Base-by-base conservation (phyloP, 2,329 filamentous ascomycete genomes). In the Pseudogymnoascus sp. region DNA sequence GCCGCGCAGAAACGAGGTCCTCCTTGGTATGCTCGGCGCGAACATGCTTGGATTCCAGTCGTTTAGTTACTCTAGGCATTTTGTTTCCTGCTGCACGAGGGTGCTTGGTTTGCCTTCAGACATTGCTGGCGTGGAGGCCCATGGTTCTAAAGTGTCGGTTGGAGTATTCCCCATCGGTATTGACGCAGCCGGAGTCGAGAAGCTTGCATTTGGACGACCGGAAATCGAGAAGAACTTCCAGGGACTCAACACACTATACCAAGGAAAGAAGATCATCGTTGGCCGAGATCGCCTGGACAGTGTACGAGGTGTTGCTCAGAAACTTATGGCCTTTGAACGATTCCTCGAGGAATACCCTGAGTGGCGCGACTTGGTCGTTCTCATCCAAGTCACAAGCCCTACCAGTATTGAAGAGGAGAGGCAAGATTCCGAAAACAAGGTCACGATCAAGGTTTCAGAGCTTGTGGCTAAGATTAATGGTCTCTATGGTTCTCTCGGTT, bases 1-100 rank as follows among this genome's bases (percentile, higher is more conserved):
- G 62, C 90, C 91, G 38, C 86, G 91, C 66, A 85, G 93, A 68
- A 96, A 96, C 75, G 92, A 97, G 73, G 82, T 97, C 9, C 80
- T 97, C 12, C 91, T 94, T 68, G 94, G 94, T 58, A 86, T 96
- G 55, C 80, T 97, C 42, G 92, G 93, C 15, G 85, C 93, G 62
- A 97, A 97, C 74, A 87, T 97, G 79, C 85, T 97, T 65, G 92
- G 92, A 0, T 97, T 97, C 78, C 93, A 97, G 75, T 94, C 92
- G 6, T 94, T 92, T 78, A 94, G 92, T 74, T 97, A 96, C 75
- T 93, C 92, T 12, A 86, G 92, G 25, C 93, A 97, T 74, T 97
- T 97, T 74, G 86, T 91, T 38, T 96, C 91, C 67, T 97, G 92
- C 77, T 97, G 92, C 76, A 95, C 91, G 1, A 86, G 92, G 27